Evolutionary conservation across 176 grass and related monocot species (phyloP), one percentile per base, ranked within the genome.

Genomic region (Paspalum vaginatum): DNA sequence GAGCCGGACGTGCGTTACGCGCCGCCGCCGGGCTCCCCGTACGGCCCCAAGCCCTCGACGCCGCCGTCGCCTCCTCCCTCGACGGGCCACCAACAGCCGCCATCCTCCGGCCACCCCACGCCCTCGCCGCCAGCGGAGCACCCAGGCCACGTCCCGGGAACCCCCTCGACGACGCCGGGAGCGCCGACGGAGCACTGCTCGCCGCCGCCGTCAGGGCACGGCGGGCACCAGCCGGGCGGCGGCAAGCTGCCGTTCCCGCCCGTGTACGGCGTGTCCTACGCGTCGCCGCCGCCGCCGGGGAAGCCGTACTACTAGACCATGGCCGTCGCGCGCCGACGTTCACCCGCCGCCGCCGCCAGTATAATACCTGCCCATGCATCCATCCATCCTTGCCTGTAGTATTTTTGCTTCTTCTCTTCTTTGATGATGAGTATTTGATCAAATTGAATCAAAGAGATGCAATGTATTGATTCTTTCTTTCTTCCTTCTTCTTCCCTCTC

Each of bases 221-320:
- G 78, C 45, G 52, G 61, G 4, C 46, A 72, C 14, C 73, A 90
- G 48, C 63, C 58, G 12, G 16, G 45, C 1, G 65, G 77, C 16
- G 83, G 68, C 5, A 86, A 86, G 50, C n/a, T 61, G 32, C 84
- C 85, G 7, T 94, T 94, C 68, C 91, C 91, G 8, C 91, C 91
- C 0, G 91, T 94, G 5, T 83, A 91, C 83, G 83, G 91, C 61
- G 46, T 94, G 84, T 56, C 91, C 1, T 94, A 94, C 79, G 68
- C 85, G 14, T 94, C 91, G 2, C 91, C 91, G 21, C 91, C 91
- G 3, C 91, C 91, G 0, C 91, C 91, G 0, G 71, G 20, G 77
- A 79, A 86, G 68, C 91, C 88, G 54, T 70, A 83, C 85, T 62
- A 91, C 40, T 91, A 84, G 75, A 15, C n/a, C 50, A 1, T 24